Conservation (phyloP, 169 alveolate genomes). For the Besnoitia besnoiti region DNA sequence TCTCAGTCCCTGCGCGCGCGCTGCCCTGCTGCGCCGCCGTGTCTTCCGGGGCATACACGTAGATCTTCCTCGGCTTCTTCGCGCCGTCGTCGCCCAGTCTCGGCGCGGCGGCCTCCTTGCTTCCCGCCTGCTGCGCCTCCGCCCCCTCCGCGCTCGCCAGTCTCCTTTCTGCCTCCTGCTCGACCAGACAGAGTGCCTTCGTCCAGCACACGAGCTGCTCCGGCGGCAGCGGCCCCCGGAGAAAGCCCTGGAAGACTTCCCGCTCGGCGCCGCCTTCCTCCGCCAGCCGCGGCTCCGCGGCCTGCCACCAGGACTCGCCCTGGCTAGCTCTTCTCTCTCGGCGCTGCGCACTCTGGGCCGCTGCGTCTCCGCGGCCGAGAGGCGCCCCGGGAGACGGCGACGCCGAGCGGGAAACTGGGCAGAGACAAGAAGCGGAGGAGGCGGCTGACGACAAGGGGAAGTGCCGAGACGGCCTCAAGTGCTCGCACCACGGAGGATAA, state of each 20-base stretch:
- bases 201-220: not conserved
- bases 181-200: not conserved
- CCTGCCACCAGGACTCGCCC: not conserved
- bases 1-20: not conserved
- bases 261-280: not conserved
- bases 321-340: not conserved
- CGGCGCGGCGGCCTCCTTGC: not conserved
- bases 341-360: not conserved
- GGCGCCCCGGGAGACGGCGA: not conserved
- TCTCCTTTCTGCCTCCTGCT: not conserved
- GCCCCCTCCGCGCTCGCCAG: not conserved
- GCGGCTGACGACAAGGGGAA: not conserved
- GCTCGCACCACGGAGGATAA: not conserved
- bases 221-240: not conserved
- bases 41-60: not conserved
- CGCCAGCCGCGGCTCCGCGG: not conserved
- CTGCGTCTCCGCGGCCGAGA: too few relatives aligned
- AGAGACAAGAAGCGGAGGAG: not conserved
- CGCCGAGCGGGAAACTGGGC: not conserved
- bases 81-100: not conserved
- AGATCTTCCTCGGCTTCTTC: not conserved
- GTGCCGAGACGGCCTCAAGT: not conserved
- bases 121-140: not conserved
- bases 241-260: not conserved
- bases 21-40: not conserved